phyloP scores from a whole-genome alignment of 139 green algal genomes.

The Picochlorum costavermella region DNA sequence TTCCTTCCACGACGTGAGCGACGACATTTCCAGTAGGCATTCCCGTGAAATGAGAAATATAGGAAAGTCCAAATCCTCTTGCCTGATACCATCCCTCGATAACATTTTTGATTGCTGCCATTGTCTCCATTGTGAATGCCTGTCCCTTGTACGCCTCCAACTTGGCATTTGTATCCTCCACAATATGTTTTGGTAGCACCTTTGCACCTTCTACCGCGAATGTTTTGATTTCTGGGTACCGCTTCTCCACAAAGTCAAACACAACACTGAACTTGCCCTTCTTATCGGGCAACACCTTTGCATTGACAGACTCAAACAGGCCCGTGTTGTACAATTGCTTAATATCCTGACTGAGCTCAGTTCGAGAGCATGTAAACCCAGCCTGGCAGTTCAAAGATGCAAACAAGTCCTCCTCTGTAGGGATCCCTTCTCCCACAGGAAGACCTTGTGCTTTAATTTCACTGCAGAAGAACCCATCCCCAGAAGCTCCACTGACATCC shows the following conservation, averaged over 20 bases:
- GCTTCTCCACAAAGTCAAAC: constrained; percentile 55
- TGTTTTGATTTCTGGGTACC: constrained; percentile 40
- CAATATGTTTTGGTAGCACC: constrained; percentile 29
- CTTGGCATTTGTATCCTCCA: constrained; percentile 29
- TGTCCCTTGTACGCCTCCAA: constrained; percentile 21
- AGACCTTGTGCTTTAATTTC: constrained; percentile 39
- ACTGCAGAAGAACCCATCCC: constrained; percentile 34
- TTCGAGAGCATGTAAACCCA: constrained; percentile 30
- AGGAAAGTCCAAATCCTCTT: constrained; percentile 49
- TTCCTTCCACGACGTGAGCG: constrained; percentile 54
- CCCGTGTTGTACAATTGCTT: constrained; percentile 37
- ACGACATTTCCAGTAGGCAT: constrained; percentile 62
- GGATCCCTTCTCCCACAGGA: constrained; percentile 42
- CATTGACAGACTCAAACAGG: constrained; percentile 60
- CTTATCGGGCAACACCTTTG: constrained; percentile 35
- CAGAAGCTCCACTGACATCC: constrained; percentile 7
- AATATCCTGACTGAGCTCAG: constrained; percentile 40
- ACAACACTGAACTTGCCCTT: constrained; percentile 38
- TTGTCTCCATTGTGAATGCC: constrained; percentile 33
- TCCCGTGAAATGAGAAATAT: constrained; percentile 60
- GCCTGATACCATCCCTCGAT: constrained; percentile 71
- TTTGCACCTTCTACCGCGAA: constrained; percentile 45
- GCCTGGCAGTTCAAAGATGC: constrained; percentile 44
- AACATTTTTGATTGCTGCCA: constrained; percentile 46
- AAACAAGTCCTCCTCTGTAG: constrained; percentile 57